A percentile compares a stretch with the other conserved stretches of the same genome.
Conservation (phyloP, 192 early-diverging fungal genomes). For the Podila epigama region DNA sequence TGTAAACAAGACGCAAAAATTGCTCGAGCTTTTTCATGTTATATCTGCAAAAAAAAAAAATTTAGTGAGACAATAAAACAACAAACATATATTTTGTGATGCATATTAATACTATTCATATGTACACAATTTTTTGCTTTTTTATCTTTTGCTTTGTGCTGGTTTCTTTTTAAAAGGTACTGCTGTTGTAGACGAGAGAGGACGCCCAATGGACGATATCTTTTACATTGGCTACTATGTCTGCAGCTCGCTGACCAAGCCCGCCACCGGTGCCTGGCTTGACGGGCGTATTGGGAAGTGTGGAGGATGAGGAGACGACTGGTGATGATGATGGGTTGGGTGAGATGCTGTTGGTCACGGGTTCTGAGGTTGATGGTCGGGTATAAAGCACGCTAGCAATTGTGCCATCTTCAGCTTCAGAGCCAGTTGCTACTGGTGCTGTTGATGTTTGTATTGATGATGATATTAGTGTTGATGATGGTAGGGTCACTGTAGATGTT, state of each 20-base stretch:
- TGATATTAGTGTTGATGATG: too few species aligned
- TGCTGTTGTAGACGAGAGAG: constrained; percentile 48
- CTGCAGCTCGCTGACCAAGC: constrained; percentile 33
- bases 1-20: not conserved
- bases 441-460: too few species aligned
- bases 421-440: not conserved
- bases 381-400: constrained; percentile 25
- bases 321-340: not conserved
- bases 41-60: constrained; percentile 16
- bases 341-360: not conserved
- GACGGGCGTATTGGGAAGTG: not conserved
- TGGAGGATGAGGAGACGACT: not conserved
- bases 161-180: constrained; percentile 16
- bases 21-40: not conserved
- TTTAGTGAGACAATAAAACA: not conserved
- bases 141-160: not conserved
- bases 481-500: too few species aligned
- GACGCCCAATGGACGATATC: constrained; percentile 56
- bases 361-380: constrained; percentile 8
- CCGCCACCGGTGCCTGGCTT: constrained; percentile 12
- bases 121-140: too few species aligned
- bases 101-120: constrained; percentile 4
- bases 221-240: constrained; percentile 43
- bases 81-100: not conserved
- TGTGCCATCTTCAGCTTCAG: constrained; percentile 8